Conservation (phyloP, 257 asterid species). For the Scutellaria barbata region DNA sequence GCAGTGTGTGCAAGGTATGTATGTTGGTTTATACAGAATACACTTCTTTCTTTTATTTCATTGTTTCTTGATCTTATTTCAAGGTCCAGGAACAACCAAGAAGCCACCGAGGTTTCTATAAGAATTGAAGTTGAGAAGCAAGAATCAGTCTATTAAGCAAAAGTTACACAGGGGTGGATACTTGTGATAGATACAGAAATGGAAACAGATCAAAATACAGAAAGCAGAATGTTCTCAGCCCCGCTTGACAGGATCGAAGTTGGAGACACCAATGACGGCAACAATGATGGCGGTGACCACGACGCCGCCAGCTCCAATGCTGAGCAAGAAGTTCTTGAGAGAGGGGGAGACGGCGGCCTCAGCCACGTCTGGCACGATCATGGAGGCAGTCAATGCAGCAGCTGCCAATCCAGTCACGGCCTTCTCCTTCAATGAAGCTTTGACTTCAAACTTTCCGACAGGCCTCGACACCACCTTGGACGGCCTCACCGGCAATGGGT, state of each 20-base stretch:
- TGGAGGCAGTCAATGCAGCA: constrained; percentile 76
- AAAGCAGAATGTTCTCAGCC: constrained; percentile 43
- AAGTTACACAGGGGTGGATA: constrained; percentile 36
- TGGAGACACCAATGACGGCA: constrained; percentile 73
- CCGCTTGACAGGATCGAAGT: constrained; percentile 89
- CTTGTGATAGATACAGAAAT: constrained; percentile 39
- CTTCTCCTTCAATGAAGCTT: constrained; percentile 78
- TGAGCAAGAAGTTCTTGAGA: constrained; percentile 82
- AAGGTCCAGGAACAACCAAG: too few relatives aligned
- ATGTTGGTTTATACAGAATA: too few relatives aligned
- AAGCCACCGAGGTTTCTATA: constrained; percentile 8
- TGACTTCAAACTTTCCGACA: constrained; percentile 54
- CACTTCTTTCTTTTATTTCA: too few relatives aligned
- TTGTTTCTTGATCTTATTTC: too few relatives aligned
- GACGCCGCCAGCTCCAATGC: constrained; percentile 81
- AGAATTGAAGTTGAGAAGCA: constrained; percentile 27
- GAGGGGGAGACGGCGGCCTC: constrained; percentile 89
- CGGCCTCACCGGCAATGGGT: constrained; percentile 54
- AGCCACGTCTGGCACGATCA: constrained; percentile 73
- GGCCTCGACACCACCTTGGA: constrained; percentile 50
- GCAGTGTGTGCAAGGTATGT: too few relatives aligned
- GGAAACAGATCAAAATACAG: constrained; percentile 37
- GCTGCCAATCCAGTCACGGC: constrained; percentile 76
- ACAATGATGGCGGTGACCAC: constrained; percentile 65
- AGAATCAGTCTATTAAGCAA: constrained; percentile 37